Base-by-base conservation (phyloP, 2,329 filamentous ascomycete species). In the Talaromyces sp. region DNA sequence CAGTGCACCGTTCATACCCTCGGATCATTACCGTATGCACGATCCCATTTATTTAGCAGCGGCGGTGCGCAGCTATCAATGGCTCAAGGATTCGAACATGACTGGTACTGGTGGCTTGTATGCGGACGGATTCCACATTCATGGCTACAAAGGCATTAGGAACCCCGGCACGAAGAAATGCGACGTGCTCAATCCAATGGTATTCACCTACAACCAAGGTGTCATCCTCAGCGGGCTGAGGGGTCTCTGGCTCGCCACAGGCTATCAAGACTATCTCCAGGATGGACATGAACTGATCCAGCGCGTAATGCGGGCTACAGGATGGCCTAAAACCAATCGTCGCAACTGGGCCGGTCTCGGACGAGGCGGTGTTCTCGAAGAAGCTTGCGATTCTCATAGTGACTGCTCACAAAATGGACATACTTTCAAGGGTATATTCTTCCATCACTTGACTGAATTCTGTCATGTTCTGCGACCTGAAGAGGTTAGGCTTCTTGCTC, bases 181-280 rank as follows among this genome's bases (percentile, higher is more conserved):
- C 74, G 91, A 97, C 72, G 75, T 85, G 57, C 85, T 92, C 56
- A 91, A 96, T 74, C 86, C 93, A 68, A 93, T 92, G 87, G 89
- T 96, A 8, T 96, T 93, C 76, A 96, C 92, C 0, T 97, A 98
- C 79, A 98, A 98, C 76, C 93, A 98, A 75, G 93, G 93, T 23
- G 92, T 97, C 3, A 71, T 98, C 1, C 83, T 97, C 23, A 92
- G 90, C 4, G 93, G 92, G 12, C 85, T 92, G 61, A 85, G 91
- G 37, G 90, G 88, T 1, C 82, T 97, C 0, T 97, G 90, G 86
- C 84, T 90, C 65, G 87, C 86, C 14, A 96, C 91, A 0, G 89
- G 89, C 12, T 84, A 86, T n/a, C 74, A 80, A 1, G 81, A 79
- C 0, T 97, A 92, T 71, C 81, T 97, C 0, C 76, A 83, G 21